Conservation (phyloP, 306 rosid species). For the Dalbergia oliveri region DNA sequence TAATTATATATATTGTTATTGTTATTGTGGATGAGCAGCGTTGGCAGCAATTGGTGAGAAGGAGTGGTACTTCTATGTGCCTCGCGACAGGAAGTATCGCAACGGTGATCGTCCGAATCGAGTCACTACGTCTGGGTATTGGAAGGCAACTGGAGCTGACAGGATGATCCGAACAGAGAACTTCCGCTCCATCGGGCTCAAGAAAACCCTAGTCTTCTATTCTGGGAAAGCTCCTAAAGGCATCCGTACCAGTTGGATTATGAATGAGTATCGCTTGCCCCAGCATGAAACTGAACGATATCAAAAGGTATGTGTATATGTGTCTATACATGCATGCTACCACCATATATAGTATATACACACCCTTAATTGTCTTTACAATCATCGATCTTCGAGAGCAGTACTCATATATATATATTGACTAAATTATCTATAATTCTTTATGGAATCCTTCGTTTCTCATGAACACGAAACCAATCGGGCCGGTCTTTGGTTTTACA, state of each 20-base stretch:
- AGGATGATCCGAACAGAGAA: constrained; percentile 86
- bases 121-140: constrained; percentile 92
- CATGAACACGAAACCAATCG: not conserved
- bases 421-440: not conserved
- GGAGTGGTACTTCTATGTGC: constrained; percentile 99
- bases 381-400: not conserved
- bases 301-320: constrained; percentile 69
- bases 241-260: constrained; percentile 94
- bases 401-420: too few relatives aligned
- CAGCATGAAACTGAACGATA: constrained; percentile 95
- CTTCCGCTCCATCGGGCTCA: constrained; percentile 82
- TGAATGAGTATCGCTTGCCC: constrained; percentile 98
- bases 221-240: constrained; percentile 99
- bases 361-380: not conserved
- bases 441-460: not conserved
- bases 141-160: constrained; percentile 99
- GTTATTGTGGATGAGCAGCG: constrained; percentile 48
- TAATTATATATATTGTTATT: too few relatives aligned
- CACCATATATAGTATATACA: not conserved
- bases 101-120: constrained; percentile 97
- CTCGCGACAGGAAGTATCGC: constrained; percentile 86
- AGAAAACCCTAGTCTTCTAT: constrained; percentile 99
- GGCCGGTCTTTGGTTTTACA: not conserved
- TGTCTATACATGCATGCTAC: not conserved
- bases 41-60: constrained; percentile 98